Evolutionary conservation across 352 stramenopile species (phyloP), one percentile per base, ranked within the genome.

Genomic region (Saprolegnia diclina): DNA sequence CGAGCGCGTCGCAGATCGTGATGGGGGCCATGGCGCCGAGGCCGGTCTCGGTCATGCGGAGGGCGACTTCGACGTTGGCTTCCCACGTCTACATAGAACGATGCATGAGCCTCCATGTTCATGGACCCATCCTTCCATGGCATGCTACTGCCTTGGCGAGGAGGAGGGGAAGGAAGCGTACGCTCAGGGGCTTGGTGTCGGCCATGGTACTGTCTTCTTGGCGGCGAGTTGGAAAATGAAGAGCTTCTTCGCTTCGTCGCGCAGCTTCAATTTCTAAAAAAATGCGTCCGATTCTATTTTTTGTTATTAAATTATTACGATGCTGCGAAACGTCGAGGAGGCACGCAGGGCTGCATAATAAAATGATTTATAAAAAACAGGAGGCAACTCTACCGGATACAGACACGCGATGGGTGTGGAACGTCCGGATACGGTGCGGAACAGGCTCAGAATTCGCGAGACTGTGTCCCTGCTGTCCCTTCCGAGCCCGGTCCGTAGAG

Each of bases 51-150:
- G 74, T 77, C 72, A 85, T 74, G 72, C 84, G 84, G 61, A 94
- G 70, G 72, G 89, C 79, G 26, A 94, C 84, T 71, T 94, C 84
- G 24, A 89, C 84, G n/a, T 94, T 75, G 62, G 91, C 90, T 48
- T 92, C 91, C 86, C 84, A 94, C 55, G 86, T 91, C 83, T 63
- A 50, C 37, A 68, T 4, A 24, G 24, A 59, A 19, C 24, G 24
- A 54, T 54, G 42, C 42, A 48, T 59, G 24, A 59, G 52, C 19
- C 35, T 59, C 19, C 29, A 35, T 35, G 29, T 35, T 35, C 29
- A 35, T 35, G 29, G 29, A 35, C 29, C 29, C 29, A 35, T 35
- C 29, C 29, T 5, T 35, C 29, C 29, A 35, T 35, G 29, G 29
- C 29, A 35, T 35, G 29, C 29, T 35, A 35, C 29, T 35, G 29